Evolutionary conservation across 2,329 filamentous ascomycete genomes (phyloP).

Genomic region (Fusarium sulawesiense): DNA sequence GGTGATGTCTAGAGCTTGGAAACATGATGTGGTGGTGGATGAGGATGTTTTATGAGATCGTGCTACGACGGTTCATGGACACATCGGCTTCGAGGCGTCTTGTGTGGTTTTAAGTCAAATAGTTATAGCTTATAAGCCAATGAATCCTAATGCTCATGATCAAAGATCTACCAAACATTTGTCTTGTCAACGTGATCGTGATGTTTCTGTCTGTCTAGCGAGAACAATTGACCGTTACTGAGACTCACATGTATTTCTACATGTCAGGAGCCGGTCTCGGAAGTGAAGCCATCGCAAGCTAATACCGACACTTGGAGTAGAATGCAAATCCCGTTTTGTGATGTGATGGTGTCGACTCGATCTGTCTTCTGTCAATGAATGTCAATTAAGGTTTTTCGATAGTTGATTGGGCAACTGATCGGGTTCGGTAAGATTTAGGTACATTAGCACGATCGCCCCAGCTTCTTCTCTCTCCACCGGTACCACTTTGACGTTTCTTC

Average conservation of each 20-base stretch:
- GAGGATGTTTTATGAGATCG: constrained; percentile 6
- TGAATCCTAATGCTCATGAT: constrained; percentile 36
- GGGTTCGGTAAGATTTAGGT: constrained; percentile 11
- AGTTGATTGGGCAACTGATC: constrained; percentile 42
- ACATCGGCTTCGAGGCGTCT: background rate
- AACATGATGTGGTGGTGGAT: background rate
- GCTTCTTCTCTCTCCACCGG: constrained; percentile 16
- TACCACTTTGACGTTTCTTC: background rate
- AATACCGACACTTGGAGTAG: background rate
- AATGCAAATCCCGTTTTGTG: background rate
- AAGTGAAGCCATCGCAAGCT: background rate
- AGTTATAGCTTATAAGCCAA: constrained; percentile 27
- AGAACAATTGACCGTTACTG: background rate
- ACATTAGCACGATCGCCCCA: constrained; percentile 17
- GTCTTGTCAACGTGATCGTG: no score
- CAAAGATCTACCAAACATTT: background rate
- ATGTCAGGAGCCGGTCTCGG: background rate
- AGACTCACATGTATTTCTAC: background rate
- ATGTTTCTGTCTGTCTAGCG: background rate
- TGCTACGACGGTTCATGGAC: background rate
- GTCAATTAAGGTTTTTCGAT: constrained; percentile 3
- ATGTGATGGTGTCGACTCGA: background rate
- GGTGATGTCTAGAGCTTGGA: background rate
- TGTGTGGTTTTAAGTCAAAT: constrained; percentile 5
- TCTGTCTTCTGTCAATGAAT: background rate